Conservation (phyloP, 192 early-diverging fungal genomes). For the Podila minutissima region DNA sequence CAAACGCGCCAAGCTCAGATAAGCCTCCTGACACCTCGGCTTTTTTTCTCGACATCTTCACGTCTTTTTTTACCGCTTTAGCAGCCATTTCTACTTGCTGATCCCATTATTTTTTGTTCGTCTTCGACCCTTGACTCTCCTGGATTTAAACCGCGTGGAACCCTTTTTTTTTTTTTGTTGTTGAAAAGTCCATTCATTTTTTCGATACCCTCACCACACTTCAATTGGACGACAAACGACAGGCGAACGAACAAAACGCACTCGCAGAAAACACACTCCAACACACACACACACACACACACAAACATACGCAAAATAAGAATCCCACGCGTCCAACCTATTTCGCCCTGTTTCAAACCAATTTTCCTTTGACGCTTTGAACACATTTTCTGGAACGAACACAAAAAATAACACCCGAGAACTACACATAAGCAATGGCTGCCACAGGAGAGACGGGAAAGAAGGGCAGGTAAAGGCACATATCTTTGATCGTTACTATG, state of each 20-base stretch:
- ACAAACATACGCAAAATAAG: too few species aligned
- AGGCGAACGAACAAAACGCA: background rate
- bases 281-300: too few species aligned
- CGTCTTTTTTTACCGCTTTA: background rate
- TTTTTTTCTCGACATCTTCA: background rate
- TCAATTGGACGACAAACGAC: too few species aligned
- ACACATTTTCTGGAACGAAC: background rate
- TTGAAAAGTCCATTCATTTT: background rate
- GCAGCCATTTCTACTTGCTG: background rate
- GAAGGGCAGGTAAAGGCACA: slow-evolving; percentile 40
- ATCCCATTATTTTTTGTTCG: background rate
- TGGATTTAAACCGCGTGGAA: background rate
- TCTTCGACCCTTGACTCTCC: background rate
- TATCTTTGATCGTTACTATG: background rate
- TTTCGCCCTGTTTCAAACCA: background rate
- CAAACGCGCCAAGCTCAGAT: too few species aligned
- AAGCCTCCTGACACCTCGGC: too few species aligned
- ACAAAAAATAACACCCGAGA: too few species aligned
- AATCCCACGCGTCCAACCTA: too few species aligned
- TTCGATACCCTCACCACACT: background rate
- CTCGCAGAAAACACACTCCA: background rate
- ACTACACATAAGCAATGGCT: slow-evolving; percentile 8
- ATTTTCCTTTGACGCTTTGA: background rate
- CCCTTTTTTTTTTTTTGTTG: slow-evolving; percentile 1
- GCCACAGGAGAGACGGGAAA: slow-evolving; percentile 41